These are phyloP conservation scores for Aquilaria yunnanensis DNA, from an alignment of 345 rosid genomes.

Conservation along the genomic window DNA sequence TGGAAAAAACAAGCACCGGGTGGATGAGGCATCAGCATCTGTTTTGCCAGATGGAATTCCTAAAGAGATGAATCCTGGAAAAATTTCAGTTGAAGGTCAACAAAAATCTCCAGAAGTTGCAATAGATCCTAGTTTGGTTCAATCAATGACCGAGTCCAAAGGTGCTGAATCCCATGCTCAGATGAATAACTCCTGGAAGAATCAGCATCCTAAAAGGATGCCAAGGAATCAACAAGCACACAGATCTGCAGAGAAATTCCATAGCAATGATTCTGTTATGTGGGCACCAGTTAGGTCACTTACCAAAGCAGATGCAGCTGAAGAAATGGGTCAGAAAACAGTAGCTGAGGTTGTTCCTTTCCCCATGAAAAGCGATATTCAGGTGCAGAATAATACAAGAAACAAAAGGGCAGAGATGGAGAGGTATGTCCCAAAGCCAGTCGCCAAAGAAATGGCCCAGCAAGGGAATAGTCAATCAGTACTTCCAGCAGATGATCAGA, in stretches of 20 bases:
- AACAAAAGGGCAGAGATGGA: constrained; percentile 88
- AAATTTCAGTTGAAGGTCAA: constrained; percentile 28
- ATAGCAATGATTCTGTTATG: constrained; percentile 45
- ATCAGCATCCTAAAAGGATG: constrained; percentile 59
- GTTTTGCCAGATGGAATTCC: constrained; percentile 20
- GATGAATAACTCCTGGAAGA: constrained; percentile 51
- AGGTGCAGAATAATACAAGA: constrained; percentile 50
- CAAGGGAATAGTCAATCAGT: constrained; percentile 39
- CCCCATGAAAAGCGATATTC: constrained; percentile 42
- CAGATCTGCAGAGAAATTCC: constrained; percentile 51
- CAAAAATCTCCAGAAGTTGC: constrained; percentile 39
- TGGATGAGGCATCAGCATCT: constrained; percentile 43
- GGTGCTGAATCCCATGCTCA: constrained; percentile 44
- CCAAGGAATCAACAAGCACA: constrained; percentile 42
- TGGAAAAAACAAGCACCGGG: constrained; percentile 55
- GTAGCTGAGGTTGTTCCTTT: constrained; percentile 31
- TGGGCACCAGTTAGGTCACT: constrained; percentile 88
- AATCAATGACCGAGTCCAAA: constrained; percentile 24
- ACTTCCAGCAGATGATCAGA: constrained; percentile 31
- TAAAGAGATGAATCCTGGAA: constrained; percentile 30
- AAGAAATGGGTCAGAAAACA: constrained; percentile 35
- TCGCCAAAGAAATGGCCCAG: constrained; percentile 81
- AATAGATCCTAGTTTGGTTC: constrained; percentile 20
- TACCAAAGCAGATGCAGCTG: constrained; percentile 49
- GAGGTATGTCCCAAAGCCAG: constrained; percentile 83